phyloP scores from a whole-genome alignment of 495 filamentous ascomycete species.

The Thermothielavioides terrestris region DNA sequence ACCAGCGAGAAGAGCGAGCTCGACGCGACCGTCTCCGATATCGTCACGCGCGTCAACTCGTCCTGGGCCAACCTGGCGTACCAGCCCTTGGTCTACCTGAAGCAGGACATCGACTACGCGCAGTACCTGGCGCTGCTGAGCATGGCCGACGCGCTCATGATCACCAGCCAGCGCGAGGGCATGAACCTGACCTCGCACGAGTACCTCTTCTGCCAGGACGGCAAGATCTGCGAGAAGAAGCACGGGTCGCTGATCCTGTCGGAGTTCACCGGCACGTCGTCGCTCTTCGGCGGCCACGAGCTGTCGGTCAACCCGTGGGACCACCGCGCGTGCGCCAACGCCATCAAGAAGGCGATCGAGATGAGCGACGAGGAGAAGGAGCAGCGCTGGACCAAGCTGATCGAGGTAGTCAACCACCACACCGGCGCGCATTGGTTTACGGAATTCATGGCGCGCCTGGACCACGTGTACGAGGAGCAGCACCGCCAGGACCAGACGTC shows the following conservation, averaged over 20 bases:
- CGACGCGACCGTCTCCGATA: conserved; percentile 78
- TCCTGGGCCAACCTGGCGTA: conserved; percentile 79
- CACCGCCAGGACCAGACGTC: conserved; percentile 71
- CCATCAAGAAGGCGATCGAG: conserved; percentile 70
- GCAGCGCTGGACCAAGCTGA: conserved; percentile 64
- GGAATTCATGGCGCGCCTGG: conserved; percentile 57
- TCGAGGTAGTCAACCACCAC: conserved; percentile 64
- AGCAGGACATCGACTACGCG: conserved; percentile 83
- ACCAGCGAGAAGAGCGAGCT: conserved; percentile 79
- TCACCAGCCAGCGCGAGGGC: conserved; percentile 85
- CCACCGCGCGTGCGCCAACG: conserved; percentile 72
- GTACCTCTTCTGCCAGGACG: conserved; percentile 88
- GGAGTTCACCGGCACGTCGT: conserved; percentile 87
- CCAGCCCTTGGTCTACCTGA: conserved; percentile 85
- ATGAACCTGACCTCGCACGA: conserved; percentile 95
- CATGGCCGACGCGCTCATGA: conserved; percentile 83
- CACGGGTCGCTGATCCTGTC: conserved; percentile 82
- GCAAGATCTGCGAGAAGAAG: conserved; percentile 59
- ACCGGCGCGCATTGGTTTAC: conserved; percentile 79
- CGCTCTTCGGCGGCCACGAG: conserved; percentile 67
- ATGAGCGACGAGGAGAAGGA: conserved; percentile 65
- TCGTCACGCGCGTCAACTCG: conserved; percentile 87
- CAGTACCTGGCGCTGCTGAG: conserved; percentile 85
- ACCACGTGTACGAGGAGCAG: conserved; percentile 70
- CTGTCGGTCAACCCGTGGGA: conserved; percentile 92